Evolutionary conservation across 2,329 filamentous ascomycete species (phyloP), one percentile per base, ranked within the genome.

Genomic region (Penicillium corylophilum): DNA sequence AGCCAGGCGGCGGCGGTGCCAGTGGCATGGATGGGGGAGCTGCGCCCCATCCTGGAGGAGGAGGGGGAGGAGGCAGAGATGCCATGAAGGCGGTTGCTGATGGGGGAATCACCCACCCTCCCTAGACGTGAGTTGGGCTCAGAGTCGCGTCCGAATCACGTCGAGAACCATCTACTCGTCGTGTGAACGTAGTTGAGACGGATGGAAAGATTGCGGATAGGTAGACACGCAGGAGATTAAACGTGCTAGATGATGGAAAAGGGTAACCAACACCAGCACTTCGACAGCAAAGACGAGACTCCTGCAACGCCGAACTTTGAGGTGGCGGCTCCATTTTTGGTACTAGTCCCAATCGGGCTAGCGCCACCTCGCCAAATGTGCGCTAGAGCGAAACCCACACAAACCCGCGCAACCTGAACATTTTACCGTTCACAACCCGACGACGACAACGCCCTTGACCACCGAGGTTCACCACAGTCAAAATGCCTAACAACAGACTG

Each of bases 1-100:
- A 95, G 36, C 90, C 90, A 23, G 91, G 91, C 22, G 92, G 91
- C 47, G 91, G 90, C 57, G 92, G 91, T 47, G 88, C 78, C 66
- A 79, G 64, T 56, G 78, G 75, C 65, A 80, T 76, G 7, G 78
- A 76, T 46, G 77, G 77, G 62, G 79, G 76, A 59, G 76, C 75
- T 54, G 77, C 77, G 57, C 77, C 77, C 82, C 83, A 86, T 72
- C 84, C 83, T 57, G 84, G 84, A 54, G 86, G 86, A 52, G 86
- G 86, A 41, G 85, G 86, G 28, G 86, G 86, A 65, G 79, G 80
- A 61, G 84, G 83, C 63, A 83, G 72, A 63, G 76, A 83, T 65
- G 79, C 77, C 84, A 85, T 85, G 54, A 51, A 74, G 63, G 63
- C 59, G 54, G 55, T 54, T 33, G 55, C 59, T 61, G 56, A 63